Evolutionary conservation across 2,329 filamentous ascomycete species (phyloP).

Genomic region (Niveomyces coronatus): DNA sequence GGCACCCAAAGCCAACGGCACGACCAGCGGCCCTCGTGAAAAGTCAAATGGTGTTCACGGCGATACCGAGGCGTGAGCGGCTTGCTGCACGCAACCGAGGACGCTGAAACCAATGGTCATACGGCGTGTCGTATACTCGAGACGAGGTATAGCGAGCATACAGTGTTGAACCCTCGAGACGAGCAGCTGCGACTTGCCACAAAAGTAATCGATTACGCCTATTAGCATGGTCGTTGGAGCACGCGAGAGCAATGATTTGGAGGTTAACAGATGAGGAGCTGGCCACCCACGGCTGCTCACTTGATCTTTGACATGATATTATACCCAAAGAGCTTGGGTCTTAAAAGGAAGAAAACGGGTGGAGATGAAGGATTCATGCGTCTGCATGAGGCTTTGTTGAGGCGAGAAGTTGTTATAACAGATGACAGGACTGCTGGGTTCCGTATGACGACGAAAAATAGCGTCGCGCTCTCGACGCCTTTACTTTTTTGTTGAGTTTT

Average conservation of each 20-base stretch:
- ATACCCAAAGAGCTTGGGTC: conserved; percentile 4
- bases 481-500: neutral
- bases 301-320: neutral
- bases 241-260: conserved; percentile 4
- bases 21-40: conserved; percentile 16
- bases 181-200: too few relatives aligned
- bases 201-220: too few relatives aligned
- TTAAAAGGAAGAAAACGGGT: conserved; percentile 7
- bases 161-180: too few relatives aligned
- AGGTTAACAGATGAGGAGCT: conserved; percentile 4
- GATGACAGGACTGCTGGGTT: neutral
- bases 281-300: neutral
- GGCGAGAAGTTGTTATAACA: neutral
- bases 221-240: conserved; percentile 7
- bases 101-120: neutral
- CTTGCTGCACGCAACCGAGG: neutral
- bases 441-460: neutral
- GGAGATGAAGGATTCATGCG: conserved; percentile 3
- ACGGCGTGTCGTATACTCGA: neutral
- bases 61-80: conserved; percentile 8
- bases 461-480: conserved; percentile 2
- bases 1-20: neutral
- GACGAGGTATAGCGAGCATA: neutral
- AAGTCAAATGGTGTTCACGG: conserved; percentile 21
- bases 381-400: conserved; percentile 5